Base-by-base conservation (phyloP, 768 basidiomycete genomes). In the Tricholoma sp. region DNA sequence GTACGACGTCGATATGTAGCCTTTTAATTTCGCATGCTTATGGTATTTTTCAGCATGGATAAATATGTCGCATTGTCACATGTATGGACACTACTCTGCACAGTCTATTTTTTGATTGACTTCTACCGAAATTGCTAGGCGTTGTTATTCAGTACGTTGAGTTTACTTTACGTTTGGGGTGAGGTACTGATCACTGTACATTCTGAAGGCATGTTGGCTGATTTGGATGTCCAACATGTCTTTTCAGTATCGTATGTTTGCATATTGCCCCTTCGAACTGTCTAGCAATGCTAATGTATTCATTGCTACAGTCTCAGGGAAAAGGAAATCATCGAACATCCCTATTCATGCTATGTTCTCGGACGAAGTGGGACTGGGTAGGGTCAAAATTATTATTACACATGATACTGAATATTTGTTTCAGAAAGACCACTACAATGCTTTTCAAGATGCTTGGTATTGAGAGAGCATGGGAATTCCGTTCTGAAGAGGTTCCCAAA, bases 331-430 rank as follows among this genome's bases (percentile, higher is more conserved):
- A 79, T 86, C 16, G 79, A 86, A 45, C 79, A 86, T 61, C 71
- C 72, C 0, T 71, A 77, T 5, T 86, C 86, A 0, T 87, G 83
- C 59, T 86, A 83, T 64, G 84, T 88, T 29, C 66, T 87, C 8
- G 86, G 88, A 0, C 74, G 88, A 22, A 88, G 87, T 63, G 88
- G 88, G 2, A 89, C 88, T 0, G 88, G 88, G 88, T 87, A 61
- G 11, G 76, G 55, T 63, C 55, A 0, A 3, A 49, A 55, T 49
- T n/a, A 5, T 50, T 47, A 16, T 7, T 27, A 2, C 21, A 39
- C 4, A 7, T 37, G 35, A 27, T 3, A 22, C 9, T 45, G 7
- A 16, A 39, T 21, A 31, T 34, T 16, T 43, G 10, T n/a, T 49
- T 51, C 61, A 88, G 88, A 0, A 89, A 89, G 76, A 89, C 86